Percentiles rank a stretch among this genome's conserved stretches.
These are phyloP conservation scores for Luzula sylvatica DNA, from an alignment of 176 grass and related monocot species.

Conservation along the genomic window DNA sequence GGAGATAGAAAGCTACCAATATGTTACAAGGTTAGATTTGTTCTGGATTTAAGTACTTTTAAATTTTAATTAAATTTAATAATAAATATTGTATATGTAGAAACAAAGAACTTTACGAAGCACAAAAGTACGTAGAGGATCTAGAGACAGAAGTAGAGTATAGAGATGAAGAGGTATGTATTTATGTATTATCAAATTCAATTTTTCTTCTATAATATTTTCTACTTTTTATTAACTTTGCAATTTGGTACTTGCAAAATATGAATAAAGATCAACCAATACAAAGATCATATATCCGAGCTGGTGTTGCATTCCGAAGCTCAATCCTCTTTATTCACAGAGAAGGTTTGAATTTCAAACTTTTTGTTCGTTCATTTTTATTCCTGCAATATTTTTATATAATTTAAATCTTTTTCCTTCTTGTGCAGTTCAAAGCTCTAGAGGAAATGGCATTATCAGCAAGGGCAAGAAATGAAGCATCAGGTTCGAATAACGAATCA, in stretches of 20 bases:
- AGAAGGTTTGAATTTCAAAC: conserved; percentile 51
- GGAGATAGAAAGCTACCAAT: conserved; percentile 64
- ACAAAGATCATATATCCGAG: conserved; percentile 74
- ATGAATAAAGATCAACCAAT: conserved; percentile 42
- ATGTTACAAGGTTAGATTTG: conserved; percentile 6
- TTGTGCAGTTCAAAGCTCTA: conserved; percentile 55
- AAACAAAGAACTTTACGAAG: conserved; percentile 50
- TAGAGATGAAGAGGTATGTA: conserved; percentile 72
- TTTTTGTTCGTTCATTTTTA: conserved; percentile 7
- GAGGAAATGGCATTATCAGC: conserved; percentile 41
- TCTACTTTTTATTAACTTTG: conserved; percentile 18
- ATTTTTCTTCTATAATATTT: conserved; percentile 15
- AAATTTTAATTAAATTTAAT: neutral
- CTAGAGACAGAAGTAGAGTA: conserved; percentile 36
- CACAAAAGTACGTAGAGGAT: conserved; percentile 41
- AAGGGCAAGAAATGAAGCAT: conserved; percentile 18
- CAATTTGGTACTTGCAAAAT: conserved; percentile 3
- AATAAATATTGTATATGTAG: neutral
- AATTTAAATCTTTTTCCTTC: conserved; percentile 1
- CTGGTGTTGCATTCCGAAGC: conserved; percentile 74
- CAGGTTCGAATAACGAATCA: conserved; percentile 32
- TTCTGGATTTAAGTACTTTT: neutral
- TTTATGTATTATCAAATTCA: no score
- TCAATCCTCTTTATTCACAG: conserved; percentile 65
- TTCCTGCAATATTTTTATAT: conserved; percentile 1